Conservation (phyloP, 2,329 filamentous ascomycete species). For the Trichothecium sympodiale region DNA sequence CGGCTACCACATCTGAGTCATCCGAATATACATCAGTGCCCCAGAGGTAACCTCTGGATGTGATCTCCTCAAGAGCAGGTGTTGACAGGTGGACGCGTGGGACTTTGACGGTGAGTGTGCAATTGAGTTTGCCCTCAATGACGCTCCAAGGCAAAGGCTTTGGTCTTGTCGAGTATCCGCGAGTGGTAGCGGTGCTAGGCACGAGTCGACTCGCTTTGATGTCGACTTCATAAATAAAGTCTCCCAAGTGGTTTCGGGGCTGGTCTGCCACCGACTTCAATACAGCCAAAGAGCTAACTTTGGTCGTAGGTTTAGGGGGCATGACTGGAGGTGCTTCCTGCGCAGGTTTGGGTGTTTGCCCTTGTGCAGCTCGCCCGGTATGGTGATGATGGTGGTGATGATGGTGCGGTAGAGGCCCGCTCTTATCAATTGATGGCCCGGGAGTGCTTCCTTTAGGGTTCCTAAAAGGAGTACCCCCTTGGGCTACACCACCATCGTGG, state of each 20-base stretch:
- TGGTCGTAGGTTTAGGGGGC: slow-evolving; percentile 52
- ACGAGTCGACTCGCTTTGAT: slow-evolving; percentile 43
- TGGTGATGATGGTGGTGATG: slow-evolving; percentile 38
- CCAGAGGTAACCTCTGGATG: slow-evolving; percentile 71
- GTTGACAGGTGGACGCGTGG: slow-evolving; percentile 65
- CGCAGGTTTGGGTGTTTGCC: slow-evolving; percentile 12
- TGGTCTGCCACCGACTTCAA: slow-evolving; percentile 59
- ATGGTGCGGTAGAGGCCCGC: slow-evolving; percentile 22
- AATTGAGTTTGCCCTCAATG: slow-evolving; percentile 69
- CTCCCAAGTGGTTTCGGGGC: slow-evolving; percentile 72
- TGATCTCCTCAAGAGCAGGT: slow-evolving; percentile 70
- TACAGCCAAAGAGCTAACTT: slow-evolving; percentile 58
- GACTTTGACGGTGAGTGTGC: slow-evolving; percentile 80
- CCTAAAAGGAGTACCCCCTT: slow-evolving; percentile 30
- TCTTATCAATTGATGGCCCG: slow-evolving; percentile 32
- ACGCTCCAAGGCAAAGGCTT: slow-evolving; percentile 65
- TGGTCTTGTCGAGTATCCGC: slow-evolving; percentile 44
- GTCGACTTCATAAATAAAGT: slow-evolving; percentile 66
- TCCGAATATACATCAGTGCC: slow-evolving; percentile 93
- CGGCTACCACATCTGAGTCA: slow-evolving; percentile 86
- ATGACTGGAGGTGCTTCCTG: slow-evolving; percentile 16
- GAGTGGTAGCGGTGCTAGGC: slow-evolving; percentile 24
- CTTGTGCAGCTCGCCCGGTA: slow-evolving; percentile 18
- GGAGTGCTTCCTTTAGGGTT: slow-evolving; percentile 34
- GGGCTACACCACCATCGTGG: slow-evolving; percentile 21